Percentiles rank a stretch among this genome's conserved stretches.
These are phyloP conservation scores for Fusarium staphyleae DNA, from an alignment of 2,329 filamentous ascomycete genomes.

Conservation along the genomic window DNA sequence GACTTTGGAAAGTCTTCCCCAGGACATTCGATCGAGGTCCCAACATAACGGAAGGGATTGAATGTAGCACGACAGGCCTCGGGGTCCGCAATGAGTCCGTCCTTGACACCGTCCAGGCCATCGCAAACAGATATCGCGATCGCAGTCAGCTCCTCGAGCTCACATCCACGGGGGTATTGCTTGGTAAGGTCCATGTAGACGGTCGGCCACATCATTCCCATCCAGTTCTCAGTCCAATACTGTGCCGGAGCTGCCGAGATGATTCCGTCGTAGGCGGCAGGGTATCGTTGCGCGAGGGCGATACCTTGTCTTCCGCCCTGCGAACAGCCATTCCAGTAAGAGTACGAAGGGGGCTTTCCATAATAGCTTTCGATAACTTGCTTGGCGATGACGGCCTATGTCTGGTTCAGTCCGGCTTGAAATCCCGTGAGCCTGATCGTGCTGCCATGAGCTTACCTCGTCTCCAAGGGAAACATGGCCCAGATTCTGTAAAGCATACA, in stretches of 20 bases:
- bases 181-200: conserved; percentile 9
- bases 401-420: not conserved
- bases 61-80: conserved; percentile 1
- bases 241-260: conserved; percentile 16
- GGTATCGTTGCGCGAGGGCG: conserved; percentile 22
- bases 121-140: conserved; percentile 27
- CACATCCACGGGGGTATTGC: conserved; percentile 13
- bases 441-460: conserved; percentile 4
- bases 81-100: conserved; percentile 34
- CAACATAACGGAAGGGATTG: conserved; percentile 4
- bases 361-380: conserved; percentile 15
- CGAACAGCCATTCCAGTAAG: conserved; percentile 30
- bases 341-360: conserved; percentile 9
- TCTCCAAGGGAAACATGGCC: conserved; percentile 16
- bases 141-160: conserved; percentile 8
- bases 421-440: no score
- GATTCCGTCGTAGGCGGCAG: conserved; percentile 28
- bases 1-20: not conserved
- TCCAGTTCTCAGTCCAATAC: conserved; percentile 6
- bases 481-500: conserved; percentile 23
- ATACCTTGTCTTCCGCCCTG: conserved; percentile 26
- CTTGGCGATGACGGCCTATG: conserved; percentile 14
- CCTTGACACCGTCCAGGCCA: conserved; percentile 31
- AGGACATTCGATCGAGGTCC: conserved; percentile 7
- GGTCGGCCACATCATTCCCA: conserved; percentile 9